Conservation (phyloP, 768 basidiomycete genomes). For the Russula abietina region DNA sequence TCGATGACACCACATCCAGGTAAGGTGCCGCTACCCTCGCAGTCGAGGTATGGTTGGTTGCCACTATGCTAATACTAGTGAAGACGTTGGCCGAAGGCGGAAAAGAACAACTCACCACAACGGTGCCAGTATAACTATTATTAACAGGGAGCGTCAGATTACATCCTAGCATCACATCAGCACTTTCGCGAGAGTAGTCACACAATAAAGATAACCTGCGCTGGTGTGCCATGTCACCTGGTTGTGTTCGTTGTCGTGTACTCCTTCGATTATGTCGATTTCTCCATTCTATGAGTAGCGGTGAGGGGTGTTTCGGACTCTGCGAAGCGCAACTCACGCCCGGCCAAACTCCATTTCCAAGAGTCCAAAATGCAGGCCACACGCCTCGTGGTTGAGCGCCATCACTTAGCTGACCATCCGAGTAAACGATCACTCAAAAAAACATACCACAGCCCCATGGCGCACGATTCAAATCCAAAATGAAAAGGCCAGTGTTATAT, state of each 20-base stretch:
- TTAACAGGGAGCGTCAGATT: constrained; percentile 39
- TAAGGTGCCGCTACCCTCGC: constrained; percentile 42
- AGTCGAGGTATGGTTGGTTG: constrained; percentile 46
- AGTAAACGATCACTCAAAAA: constrained; percentile 11
- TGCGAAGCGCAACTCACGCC: constrained; percentile 36
- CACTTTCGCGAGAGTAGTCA: constrained; percentile 8
- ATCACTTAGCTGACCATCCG: neutral
- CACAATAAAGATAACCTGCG: constrained; percentile 38
- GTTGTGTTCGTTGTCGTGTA: constrained; percentile 79
- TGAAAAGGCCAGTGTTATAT: constrained; percentile 76
- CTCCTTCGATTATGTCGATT: constrained; percentile 81
- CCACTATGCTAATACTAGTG: constrained; percentile 38
- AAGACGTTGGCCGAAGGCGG: neutral
- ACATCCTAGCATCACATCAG: constrained; percentile 42
- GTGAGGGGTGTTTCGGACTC: constrained; percentile 11
- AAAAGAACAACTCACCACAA: constrained; percentile 43
- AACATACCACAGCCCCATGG: constrained; percentile 83
- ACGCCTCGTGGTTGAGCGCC: constrained; percentile 41
- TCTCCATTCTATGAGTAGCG: constrained; percentile 53
- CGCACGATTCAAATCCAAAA: constrained; percentile 76
- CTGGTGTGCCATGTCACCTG: constrained; percentile 79
- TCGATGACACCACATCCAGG: constrained; percentile 76
- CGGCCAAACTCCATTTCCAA: constrained; percentile 59
- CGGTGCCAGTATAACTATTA: constrained; percentile 54
- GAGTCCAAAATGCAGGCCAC: constrained; percentile 82